Evolutionary conservation across 2,329 filamentous ascomycete species (phyloP), one percentile per base, ranked within the genome.

Genomic region (Cercospora citrullina): DNA sequence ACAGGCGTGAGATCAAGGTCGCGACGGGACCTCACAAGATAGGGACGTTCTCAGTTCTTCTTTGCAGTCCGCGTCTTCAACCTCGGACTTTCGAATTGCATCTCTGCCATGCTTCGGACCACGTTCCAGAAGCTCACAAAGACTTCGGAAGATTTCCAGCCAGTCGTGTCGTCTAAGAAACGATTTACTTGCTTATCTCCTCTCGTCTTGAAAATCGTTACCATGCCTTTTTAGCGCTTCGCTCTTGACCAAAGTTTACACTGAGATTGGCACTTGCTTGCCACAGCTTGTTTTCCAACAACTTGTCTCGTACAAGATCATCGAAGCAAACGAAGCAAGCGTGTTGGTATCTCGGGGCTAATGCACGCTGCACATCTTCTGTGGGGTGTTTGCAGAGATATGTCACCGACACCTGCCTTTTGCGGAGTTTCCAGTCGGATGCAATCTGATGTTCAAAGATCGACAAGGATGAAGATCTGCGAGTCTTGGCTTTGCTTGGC

Each of bases 391-490:
- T 36, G 28, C 55, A 59, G 30, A 59, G 55, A 33, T 36, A 36
- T 55, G 55, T 14, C 55, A 28, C 30, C 23, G 36, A 58, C 63
- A 68, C 67, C 67, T 68, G 63, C 67, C 67, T 63, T 4, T 63
- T 68, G 30, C 21, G 63, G 63, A 28, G 58, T 14, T 33, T 42
- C 26, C 64, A 57, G 58, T 62, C 66, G 66, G 48, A 55, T 57
- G 36, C 60, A 67, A 28, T 67, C 39, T 63, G 61, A 64, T 31
- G 66, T 64, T 58, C 23, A 59, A 16, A 68, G 66, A 68, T 68
- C 57, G 30, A 36, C 66, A 57, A 60, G 55, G 45, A 63, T 48
- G 48, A 26, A 16, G 53, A 62, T 26, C 42, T 48, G 23, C 60
- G 26, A 21, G 42, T 45, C 60, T 31, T 31, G 39, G 36, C 18